phyloP scores from a whole-genome alignment of 768 basidiomycete genomes.

The Exidia glandulosa region DNA sequence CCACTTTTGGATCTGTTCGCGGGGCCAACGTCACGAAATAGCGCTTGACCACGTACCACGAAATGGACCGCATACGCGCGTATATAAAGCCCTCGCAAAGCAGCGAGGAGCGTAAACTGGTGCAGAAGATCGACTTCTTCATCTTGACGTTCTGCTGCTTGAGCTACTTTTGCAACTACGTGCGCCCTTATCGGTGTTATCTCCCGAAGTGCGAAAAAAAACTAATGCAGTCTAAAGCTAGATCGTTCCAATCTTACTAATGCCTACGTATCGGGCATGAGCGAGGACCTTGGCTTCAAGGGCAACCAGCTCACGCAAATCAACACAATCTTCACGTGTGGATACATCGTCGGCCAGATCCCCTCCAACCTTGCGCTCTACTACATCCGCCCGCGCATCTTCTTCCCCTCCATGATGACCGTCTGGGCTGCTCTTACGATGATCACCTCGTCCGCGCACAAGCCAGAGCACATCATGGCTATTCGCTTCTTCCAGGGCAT shows the following conservation, averaged over 20 bases:
- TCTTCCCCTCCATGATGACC: conserved; percentile 56
- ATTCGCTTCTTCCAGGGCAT: conserved; percentile 67
- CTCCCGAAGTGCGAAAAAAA: conserved; percentile 20
- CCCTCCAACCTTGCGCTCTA: conserved; percentile 63
- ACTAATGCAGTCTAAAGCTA: conserved; percentile 22
- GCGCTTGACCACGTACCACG: too few relatives aligned
- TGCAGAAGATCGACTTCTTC: conserved; percentile 54
- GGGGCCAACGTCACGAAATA: too few relatives aligned
- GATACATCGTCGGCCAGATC: conserved; percentile 67
- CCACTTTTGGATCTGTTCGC: too few relatives aligned
- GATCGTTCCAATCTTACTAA: conserved; percentile 61
- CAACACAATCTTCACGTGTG: conserved; percentile 62
- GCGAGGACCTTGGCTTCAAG: conserved; percentile 53
- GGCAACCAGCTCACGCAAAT: conserved; percentile 61
- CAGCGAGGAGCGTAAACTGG: conserved; percentile 36
- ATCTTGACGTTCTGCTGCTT: conserved; percentile 55
- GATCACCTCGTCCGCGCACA: conserved; percentile 8
- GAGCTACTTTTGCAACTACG: neutral
- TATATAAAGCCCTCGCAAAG: conserved; percentile 20
- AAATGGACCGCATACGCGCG: too few relatives aligned
- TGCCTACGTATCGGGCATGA: conserved; percentile 74
- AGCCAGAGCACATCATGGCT: conserved; percentile 32
- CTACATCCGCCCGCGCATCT: conserved; percentile 48
- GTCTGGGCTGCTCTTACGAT: conserved; percentile 51
- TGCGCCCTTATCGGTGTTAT: conserved; percentile 1